Base-by-base conservation (phyloP, 768 basidiomycete genomes). In the Pholiota conissans region DNA sequence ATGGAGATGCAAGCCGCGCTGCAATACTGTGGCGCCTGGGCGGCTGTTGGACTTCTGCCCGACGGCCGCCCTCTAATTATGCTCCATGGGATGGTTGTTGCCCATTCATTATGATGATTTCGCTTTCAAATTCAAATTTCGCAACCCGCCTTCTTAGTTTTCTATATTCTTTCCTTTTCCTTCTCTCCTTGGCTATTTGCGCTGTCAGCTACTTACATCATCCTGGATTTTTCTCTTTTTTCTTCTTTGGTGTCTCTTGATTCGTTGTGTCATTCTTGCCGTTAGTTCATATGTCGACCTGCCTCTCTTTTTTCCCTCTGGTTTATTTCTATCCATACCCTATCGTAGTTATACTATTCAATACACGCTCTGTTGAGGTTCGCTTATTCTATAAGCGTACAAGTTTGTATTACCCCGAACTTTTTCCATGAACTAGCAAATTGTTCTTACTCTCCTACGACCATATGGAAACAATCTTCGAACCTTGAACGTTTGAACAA, bases 311-410 rank as follows among this genome's bases (percentile, higher is more conserved):
- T 26, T 45, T 40, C 28, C 35, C n/a, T 32, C 13, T 13, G 30
- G 6, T 32, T 6, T 32, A 32, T 40, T 24, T 18, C 52, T 24
- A 34, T 30, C 27, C 53, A 54, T 54, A 54, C 40, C 53, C 42
- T 54, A 45, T 29, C 28, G 34, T 52, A 54, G 42, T 14, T 45
- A 54, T 54, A 45, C 27, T 46, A 54, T 46, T 54, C 40, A 54
- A 54, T 54, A 28, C 42, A 54, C 46, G 53, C 42, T 54, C 40
- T n/a, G n/a, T n/a, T n/a, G n/a, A n/a, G n/a, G n/a, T n/a, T n/a
- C n/a, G n/a, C n/a, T n/a, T n/a, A n/a, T n/a, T n/a, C n/a, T n/a
- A n/a, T n/a, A n/a, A n/a, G n/a, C n/a, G n/a, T n/a, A n/a, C n/a
- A n/a, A n/a, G n/a, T n/a, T n/a, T n/a, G n/a, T n/a, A n/a, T n/a